Evolutionary conservation across 208 protist genomes (phyloP).

Genomic region (Trypanosoma mega): DNA sequence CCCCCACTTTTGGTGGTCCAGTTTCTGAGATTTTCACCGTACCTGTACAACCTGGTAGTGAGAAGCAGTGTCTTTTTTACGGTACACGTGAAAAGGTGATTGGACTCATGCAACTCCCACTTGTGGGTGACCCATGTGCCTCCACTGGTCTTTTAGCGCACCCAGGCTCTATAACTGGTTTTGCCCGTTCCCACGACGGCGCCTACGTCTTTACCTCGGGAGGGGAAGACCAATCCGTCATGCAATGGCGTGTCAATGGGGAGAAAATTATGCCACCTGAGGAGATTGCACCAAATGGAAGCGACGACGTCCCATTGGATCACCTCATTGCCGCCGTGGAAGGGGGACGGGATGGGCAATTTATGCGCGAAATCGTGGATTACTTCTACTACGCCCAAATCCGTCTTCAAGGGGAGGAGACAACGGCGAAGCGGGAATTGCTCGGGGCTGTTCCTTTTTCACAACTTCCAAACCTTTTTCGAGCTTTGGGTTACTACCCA

Average conservation of each 20-base stretch:
- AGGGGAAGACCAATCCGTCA: slow-evolving; percentile 84
- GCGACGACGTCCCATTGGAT: slow-evolving; percentile 69
- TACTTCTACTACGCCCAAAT: slow-evolving; percentile 98
- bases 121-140: slow-evolving; percentile 90
- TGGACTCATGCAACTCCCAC: slow-evolving; percentile 89
- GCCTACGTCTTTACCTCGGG: slow-evolving; percentile 91
- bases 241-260: slow-evolving; percentile 88
- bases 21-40: slow-evolving; percentile 65
- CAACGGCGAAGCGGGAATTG: slow-evolving; percentile 88
- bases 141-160: slow-evolving; percentile 94
- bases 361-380: slow-evolving; percentile 94
- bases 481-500: slow-evolving; percentile 95
- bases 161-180: slow-evolving; percentile 72
- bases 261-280: slow-evolving; percentile 39
- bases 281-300: background rate
- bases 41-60: slow-evolving; percentile 15
- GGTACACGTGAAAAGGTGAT: slow-evolving; percentile 89
- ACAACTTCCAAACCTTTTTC: slow-evolving; percentile 94
- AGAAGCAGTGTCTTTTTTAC: slow-evolving; percentile 77
- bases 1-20: slow-evolving; percentile 92
- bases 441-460: slow-evolving; percentile 87
- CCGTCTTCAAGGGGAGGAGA: slow-evolving; percentile 93
- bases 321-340: slow-evolving; percentile 90
- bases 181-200: slow-evolving; percentile 80
- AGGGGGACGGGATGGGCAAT: slow-evolving; percentile 81